Evolutionary conservation across 2,329 filamentous ascomycete species (phyloP).

Genomic region (Metarhizium rileyi): DNA sequence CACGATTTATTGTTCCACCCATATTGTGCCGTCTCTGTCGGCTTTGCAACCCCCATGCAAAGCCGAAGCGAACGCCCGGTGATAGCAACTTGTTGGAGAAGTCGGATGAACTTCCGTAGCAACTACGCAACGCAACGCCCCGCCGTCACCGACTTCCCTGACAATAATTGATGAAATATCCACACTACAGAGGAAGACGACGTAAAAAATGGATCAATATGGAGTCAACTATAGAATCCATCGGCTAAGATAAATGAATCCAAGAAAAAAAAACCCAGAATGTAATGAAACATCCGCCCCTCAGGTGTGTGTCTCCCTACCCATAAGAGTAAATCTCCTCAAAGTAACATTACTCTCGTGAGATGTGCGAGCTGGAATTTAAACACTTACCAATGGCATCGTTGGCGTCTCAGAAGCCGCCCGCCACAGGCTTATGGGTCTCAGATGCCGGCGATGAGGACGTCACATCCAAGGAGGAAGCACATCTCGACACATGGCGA

Average conservation of each 20-base stretch:
- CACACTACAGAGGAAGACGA: neutral
- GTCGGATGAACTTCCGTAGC: neutral
- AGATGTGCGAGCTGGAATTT: neutral
- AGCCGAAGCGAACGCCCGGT: neutral
- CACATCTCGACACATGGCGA: slow-evolving; percentile 9
- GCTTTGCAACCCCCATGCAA: neutral
- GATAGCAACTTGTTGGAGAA: neutral
- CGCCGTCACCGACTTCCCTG: neutral
- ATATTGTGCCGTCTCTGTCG: too few species aligned
- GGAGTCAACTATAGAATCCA: neutral
- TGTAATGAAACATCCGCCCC: neutral
- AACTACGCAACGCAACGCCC: neutral
- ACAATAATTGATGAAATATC: neutral
- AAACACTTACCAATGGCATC: neutral
- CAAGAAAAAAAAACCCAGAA: neutral
- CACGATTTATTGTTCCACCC: too few species aligned
- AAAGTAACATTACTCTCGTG: too few species aligned
- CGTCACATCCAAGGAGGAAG: neutral
- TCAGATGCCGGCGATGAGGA: neutral
- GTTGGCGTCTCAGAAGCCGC: neutral
- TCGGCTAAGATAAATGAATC: neutral
- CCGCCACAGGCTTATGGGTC: neutral
- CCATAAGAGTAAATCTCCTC: neutral
- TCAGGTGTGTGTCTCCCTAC: neutral
- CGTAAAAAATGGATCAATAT: neutral